These are phyloP conservation scores for Macrolepiota albuminosa DNA, from an alignment of 768 basidiomycete species.

Conservation along the genomic window DNA sequence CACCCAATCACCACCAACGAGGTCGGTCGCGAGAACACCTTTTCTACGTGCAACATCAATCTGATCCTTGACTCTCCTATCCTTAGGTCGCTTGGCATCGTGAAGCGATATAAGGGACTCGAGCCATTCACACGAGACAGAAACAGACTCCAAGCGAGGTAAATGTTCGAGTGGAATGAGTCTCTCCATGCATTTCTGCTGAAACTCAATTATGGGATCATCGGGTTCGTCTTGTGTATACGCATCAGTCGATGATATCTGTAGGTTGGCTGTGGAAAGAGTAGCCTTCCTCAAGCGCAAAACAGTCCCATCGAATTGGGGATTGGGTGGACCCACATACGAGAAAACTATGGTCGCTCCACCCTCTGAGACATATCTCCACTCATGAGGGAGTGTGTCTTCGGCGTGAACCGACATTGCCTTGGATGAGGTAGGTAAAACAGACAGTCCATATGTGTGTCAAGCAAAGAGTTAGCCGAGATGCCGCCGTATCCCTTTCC, in stretches of 20 bases:
- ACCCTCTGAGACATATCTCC: constrained; percentile 91
- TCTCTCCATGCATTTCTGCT: constrained; percentile 54
- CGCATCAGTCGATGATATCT: not conserved
- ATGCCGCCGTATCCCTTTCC: not conserved
- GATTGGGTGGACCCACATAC: constrained; percentile 54
- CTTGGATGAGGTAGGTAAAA: not conserved
- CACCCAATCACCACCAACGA: constrained; percentile 60
- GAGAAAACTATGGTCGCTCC: constrained; percentile 87
- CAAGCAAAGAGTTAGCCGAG: not conserved
- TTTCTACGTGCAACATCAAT: constrained; percentile 53
- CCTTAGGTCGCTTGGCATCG: constrained; percentile 48
- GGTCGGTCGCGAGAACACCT: constrained; percentile 76
- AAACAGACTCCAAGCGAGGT: constrained; percentile 49
- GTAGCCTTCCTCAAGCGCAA: constrained; percentile 70
- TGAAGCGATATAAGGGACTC: constrained; percentile 40
- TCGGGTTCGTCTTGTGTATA: constrained; percentile 25
- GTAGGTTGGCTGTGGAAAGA: constrained; percentile 9
- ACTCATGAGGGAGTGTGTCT: constrained; percentile 45
- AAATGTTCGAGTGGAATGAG: constrained; percentile 61
- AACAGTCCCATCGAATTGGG: constrained; percentile 56
- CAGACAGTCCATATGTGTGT: not conserved
- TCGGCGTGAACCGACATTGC: constrained; percentile 22
- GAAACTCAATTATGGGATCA: constrained; percentile 48
- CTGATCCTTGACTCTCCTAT: constrained; percentile 48
- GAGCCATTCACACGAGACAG: constrained; percentile 55